Percentiles rank a stretch among this genome's conserved stretches.
phyloP scores from a whole-genome alignment of 306 rosid species.

The Vicia sativa region DNA sequence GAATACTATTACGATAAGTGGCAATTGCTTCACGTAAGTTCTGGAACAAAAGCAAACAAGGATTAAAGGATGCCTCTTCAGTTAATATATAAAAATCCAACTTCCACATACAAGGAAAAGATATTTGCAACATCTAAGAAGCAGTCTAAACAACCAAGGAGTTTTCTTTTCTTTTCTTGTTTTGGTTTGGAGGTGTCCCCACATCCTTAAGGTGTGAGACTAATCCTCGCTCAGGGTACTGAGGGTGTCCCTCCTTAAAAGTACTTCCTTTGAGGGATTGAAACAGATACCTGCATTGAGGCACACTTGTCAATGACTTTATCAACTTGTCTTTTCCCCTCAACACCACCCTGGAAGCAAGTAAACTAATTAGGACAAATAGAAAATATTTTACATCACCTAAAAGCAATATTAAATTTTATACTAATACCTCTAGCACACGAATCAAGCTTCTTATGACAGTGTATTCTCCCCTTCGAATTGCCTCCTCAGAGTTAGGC shows the following conservation, averaged over 20 bases:
- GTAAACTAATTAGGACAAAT: slow-evolving; percentile 34
- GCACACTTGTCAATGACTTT: slow-evolving; percentile 90
- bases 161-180: background rate
- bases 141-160: slow-evolving; percentile 34
- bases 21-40: slow-evolving; percentile 93
- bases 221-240: slow-evolving; percentile 14
- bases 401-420: slow-evolving; percentile 31
- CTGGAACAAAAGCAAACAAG: slow-evolving; percentile 50
- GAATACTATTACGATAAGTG: slow-evolving; percentile 81
- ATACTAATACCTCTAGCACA: slow-evolving; percentile 74
- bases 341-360: slow-evolving; percentile 82
- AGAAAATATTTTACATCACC: slow-evolving; percentile 8
- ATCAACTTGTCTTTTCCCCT: slow-evolving; percentile 96
- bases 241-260: slow-evolving; percentile 14
- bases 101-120: slow-evolving; percentile 16
- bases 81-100: slow-evolving; percentile 30
- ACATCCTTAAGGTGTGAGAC: slow-evolving; percentile 23
- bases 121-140: slow-evolving; percentile 23
- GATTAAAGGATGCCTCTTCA: slow-evolving; percentile 33
- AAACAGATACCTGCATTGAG: slow-evolving; percentile 78
- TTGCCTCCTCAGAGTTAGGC: slow-evolving; percentile 84
- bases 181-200: slow-evolving; percentile 20
- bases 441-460: slow-evolving; percentile 93
- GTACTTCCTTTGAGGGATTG: slow-evolving; percentile 1
- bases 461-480: slow-evolving; percentile 87